Percentiles rank a stretch among this genome's conserved stretches.
phyloP scores from a whole-genome alignment of 352 stramenopile genomes.

The Thalassiosira ordinaria region DNA sequence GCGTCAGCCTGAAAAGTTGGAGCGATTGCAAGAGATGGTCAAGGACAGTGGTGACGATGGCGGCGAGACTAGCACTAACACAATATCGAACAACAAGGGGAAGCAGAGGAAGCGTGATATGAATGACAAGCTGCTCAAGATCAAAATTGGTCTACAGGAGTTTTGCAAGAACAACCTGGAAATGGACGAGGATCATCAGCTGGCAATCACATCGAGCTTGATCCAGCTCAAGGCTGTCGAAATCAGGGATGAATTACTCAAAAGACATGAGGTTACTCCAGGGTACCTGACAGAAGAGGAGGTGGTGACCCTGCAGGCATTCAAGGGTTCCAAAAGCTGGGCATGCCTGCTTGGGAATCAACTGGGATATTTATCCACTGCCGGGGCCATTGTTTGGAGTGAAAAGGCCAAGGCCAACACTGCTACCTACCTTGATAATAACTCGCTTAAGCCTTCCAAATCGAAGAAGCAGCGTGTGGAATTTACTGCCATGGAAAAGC shows the following conservation, averaged over 20 bases:
- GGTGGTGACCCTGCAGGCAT: slow-evolving; percentile 15
- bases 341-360: slow-evolving; percentile 37
- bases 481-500: slow-evolving; percentile 44
- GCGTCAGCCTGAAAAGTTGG: slow-evolving; percentile 15
- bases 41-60: not conserved
- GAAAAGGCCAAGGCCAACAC: slow-evolving; percentile 38
- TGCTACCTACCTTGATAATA: not conserved
- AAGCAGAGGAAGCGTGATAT: slow-evolving; percentile 38
- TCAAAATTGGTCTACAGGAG: slow-evolving; percentile 27
- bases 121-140: slow-evolving; percentile 23
- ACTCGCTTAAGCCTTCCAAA: not conserved
- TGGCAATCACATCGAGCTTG: slow-evolving; percentile 37
- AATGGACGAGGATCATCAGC: slow-evolving; percentile 19
- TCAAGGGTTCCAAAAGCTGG: slow-evolving; percentile 50
- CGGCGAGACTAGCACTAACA: not conserved
- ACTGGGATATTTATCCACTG: slow-evolving; percentile 28
- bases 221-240: slow-evolving; percentile 37
- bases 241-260: slow-evolving; percentile 43
- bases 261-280: not conserved
- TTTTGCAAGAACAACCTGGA: slow-evolving; percentile 41
- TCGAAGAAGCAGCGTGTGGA: slow-evolving; percentile 38
- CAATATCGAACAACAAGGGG: slow-evolving; percentile 6
- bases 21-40: slow-evolving; percentile 43
- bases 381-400: slow-evolving; percentile 14
- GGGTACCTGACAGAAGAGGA: slow-evolving; percentile 20